Conservation (phyloP, 73 alveolate species). For the Symbiodinium pilosum region DNA sequence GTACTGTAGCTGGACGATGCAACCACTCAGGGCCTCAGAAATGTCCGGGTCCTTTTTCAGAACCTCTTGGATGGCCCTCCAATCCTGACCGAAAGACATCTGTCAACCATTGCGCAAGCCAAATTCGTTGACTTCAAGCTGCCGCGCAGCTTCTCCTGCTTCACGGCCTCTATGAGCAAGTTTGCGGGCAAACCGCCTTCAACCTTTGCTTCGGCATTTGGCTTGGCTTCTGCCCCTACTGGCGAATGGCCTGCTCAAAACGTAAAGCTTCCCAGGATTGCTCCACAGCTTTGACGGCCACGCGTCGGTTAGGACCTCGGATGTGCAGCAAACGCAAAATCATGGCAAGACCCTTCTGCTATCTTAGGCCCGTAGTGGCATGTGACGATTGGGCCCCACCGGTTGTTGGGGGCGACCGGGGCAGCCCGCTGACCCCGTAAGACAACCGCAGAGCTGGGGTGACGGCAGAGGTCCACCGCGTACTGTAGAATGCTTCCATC, state of each 20-base stretch:
- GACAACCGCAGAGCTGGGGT: too few species aligned
- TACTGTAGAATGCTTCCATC: conserved; percentile 55
- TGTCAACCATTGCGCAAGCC: neutral
- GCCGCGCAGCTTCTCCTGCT: conserved; percentile 47
- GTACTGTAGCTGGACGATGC: neutral
- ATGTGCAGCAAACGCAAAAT: too few species aligned
- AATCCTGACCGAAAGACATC: conserved; percentile 14
- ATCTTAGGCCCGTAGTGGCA: too few species aligned
- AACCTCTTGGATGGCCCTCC: conserved; percentile 69
- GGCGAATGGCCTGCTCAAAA: conserved; percentile 39
- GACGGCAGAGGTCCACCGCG: conserved; percentile 30
- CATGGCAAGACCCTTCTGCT: too few species aligned
- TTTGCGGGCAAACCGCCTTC: conserved; percentile 51
- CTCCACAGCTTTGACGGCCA: conserved; percentile 69
- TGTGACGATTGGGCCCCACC: too few species aligned
- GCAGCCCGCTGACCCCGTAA: neutral
- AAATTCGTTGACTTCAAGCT: neutral
- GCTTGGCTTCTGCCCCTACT: neutral
- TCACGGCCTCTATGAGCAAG: conserved; percentile 37
- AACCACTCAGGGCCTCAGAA: neutral
- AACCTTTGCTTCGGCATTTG: neutral
- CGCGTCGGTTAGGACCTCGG: conserved; percentile 72
- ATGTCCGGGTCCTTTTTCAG: conserved; percentile 28
- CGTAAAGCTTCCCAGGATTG: conserved; percentile 87
- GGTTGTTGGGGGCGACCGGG: neutral